Evolutionary conservation across 2,329 filamentous ascomycete species (phyloP), one percentile per base, ranked within the genome.

Genomic region (Ilyonectria robusta): DNA sequence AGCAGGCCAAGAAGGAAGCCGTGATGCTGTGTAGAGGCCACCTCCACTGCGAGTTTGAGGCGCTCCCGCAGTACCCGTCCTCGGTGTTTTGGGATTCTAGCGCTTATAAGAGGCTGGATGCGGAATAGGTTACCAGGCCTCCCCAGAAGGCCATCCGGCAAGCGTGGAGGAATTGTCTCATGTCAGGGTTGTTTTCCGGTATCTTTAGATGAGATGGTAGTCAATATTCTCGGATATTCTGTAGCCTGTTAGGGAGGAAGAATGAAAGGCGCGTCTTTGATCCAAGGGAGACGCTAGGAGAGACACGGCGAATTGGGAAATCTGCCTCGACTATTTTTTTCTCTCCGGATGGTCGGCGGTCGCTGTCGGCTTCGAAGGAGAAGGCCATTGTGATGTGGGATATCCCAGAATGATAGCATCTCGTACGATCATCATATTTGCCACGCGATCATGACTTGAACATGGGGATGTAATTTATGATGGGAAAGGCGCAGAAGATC

Each of bases 1-100:
- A 61, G 59, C 59, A 61, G 48, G 59, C 59, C 35, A 61, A 61
- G 23, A 54, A 54, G 59, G 59, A 61, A 61, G 59, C 59, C 47
- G 59, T 61, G 48, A 54, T 61, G 17, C 23, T 61, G 59, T 61
- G 10, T 23, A 61, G 59, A 46, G 23, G 26, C 6, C 26, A 26
- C 21, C 48, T 61, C 17, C 5, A 33, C 5, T 61, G 48, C 59
- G 37, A 54, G 47, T 61, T 61, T 61, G 59, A 61, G 59, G 42
- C 35, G 48, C 59, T 61, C 48, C 59, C 59, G 37, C 33, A 61
- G 2, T 61, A 55, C 48, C 48, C 33, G n/a, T 47, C 23, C 35
- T 55, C 37, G 17, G 17, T 33, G 35, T 61, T 61, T 54, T 61
- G 59, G 59, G 40, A 37, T 54, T 15, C 47, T 23, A 54, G n/a